Evolutionary conservation across 1,139 yeast genomes (phyloP), one percentile per base, ranked within the genome.

Genomic region (Sugiyamaella pinicola): DNA sequence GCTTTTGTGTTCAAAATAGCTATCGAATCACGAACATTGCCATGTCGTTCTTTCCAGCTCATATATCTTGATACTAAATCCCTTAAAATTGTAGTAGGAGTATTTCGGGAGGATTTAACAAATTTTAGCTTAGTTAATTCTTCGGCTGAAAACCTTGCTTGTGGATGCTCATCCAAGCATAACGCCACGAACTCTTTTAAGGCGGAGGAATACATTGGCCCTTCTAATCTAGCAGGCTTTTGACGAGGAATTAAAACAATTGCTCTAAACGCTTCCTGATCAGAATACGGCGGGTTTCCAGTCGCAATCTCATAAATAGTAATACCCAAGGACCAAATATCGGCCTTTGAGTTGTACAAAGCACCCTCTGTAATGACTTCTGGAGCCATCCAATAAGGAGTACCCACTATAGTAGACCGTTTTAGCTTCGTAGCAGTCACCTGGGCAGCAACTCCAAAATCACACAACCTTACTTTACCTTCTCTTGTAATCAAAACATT

Each of bases 361-460:
- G 86, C 86, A 29, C 99, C 99, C 68, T 93, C 98, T 66, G 91
- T 81, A 42, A 93, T 93, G 22, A 93, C 99, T 69, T 93, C 99
- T 0, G 99, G 99, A 0, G 99, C 99, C 99, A 95, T 95, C 99
- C 99, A 95, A 69, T 91, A 95, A 0, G 99, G 99, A 0, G 99
- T 95, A 4, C 99, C 99, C 0, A 96, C 98, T 82, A 93, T 90
- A 0, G 99, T 93, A 40, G 93, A 88, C 64, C 99, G 78, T 66
- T 91, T 87, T 47, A 83, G 70, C 29, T 84, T 83, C 39, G 84
- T 81, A n/a, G 91, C 79, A 1, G 95, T 82, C 37, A 91, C 75
- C 51, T 76, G 76, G 4, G 87, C 80, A 5, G 93, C 89, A 4
- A 86, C 88, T 0, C 95, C 95, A 65, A 86, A 86, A 68, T 86